A percentile compares a stretch with the other conserved stretches of the same genome.
phyloP scores from a whole-genome alignment of 495 filamentous ascomycete genomes.

The Penicillium argentinense region DNA sequence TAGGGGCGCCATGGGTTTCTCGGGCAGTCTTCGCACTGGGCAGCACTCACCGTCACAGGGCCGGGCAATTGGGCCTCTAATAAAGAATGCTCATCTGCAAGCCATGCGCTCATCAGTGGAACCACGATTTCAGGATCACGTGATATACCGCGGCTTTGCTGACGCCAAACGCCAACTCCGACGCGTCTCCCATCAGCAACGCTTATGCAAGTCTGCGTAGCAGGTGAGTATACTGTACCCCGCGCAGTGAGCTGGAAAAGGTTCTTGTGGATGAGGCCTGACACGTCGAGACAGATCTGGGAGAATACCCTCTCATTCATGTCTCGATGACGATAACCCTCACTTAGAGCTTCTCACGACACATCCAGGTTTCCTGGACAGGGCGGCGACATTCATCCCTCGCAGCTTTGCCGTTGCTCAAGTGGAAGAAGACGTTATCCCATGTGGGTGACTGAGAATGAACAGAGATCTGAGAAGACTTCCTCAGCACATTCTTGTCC shows the following conservation, averaged over 20 bases:
- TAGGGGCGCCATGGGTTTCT: constrained; percentile 11
- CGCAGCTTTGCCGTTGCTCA: constrained; percentile 8
- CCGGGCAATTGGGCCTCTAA: constrained; percentile 18
- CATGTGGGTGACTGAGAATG: constrained; percentile 43
- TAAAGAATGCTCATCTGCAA: constrained; percentile 20
- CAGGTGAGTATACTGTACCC: constrained; percentile 2
- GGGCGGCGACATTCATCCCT: constrained; percentile 37
- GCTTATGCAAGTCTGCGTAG: background rate
- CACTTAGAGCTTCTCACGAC: constrained; percentile 43
- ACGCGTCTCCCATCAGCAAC: constrained; percentile 5
- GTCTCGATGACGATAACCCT: constrained; percentile 40
- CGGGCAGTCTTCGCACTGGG: background rate
- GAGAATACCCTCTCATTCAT: constrained; percentile 6
- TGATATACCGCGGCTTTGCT: constrained; percentile 13
- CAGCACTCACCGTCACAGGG: constrained; percentile 13
- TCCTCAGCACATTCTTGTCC: too few relatives aligned
- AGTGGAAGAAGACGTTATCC: constrained; percentile 37
- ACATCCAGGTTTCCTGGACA: constrained; percentile 21
- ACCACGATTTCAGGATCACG: constrained; percentile 24
- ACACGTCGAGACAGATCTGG: constrained; percentile 1
- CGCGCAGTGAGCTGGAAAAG: too few relatives aligned
- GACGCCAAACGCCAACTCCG: constrained; percentile 7
- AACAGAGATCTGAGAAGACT: constrained; percentile 52
- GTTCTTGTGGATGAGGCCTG: background rate
- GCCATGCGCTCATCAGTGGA: constrained; percentile 30